Conservation (phyloP, 140 eudicot species). For the Oenanthe javanica region DNA sequence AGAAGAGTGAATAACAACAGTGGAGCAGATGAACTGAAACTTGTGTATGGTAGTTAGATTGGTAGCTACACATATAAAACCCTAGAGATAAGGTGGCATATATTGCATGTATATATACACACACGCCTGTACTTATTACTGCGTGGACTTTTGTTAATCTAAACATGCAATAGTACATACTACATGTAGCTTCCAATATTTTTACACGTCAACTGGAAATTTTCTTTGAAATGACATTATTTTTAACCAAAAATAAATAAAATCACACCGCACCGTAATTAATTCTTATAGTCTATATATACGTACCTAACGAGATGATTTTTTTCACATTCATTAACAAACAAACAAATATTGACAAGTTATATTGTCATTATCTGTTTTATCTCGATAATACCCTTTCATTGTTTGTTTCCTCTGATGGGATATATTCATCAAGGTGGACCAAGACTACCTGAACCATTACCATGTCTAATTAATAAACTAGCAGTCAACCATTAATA, state of each 20-base stretch:
- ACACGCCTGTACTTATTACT: background rate
- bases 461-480: background rate
- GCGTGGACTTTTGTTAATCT: background rate
- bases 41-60: background rate
- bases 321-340: background rate
- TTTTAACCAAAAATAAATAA: too few relatives aligned
- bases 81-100: conserved; percentile 2
- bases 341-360: background rate
- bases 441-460: conserved; percentile 16
- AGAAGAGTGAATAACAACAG: background rate
- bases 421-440: conserved; percentile 7
- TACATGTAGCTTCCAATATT: background rate
- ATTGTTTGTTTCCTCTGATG: background rate
- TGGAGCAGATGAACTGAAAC: conserved; percentile 16
- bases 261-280: too few relatives aligned
- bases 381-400: background rate
- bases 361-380: background rate
- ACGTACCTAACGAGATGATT: background rate
- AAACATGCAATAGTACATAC: background rate
- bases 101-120: background rate
- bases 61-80: background rate
- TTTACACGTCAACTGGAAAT: background rate
- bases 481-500: conserved; percentile 11
- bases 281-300: too few relatives aligned
- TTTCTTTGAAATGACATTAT: too few relatives aligned